These are phyloP conservation scores for Penicillium sp. DNA, from an alignment of 2,329 filamentous ascomycete genomes.

Conservation along the genomic window DNA sequence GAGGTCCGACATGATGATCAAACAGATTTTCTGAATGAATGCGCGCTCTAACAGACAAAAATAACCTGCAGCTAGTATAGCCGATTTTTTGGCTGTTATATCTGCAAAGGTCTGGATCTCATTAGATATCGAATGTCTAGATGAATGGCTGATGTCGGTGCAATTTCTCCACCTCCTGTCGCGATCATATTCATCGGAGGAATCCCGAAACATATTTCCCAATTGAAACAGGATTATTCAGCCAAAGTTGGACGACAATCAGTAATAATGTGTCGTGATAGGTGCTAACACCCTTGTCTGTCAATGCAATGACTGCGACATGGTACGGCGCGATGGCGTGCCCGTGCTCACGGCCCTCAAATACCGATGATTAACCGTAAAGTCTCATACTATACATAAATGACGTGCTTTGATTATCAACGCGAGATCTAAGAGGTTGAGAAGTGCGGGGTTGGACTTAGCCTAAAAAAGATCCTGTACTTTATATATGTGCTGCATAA, in stretches of 20 bases:
- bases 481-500: slow-evolving; percentile 8
- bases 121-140: not conserved
- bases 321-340: slow-evolving; percentile 26
- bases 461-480: not conserved
- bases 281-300: not conserved
- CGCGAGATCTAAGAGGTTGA: not conserved
- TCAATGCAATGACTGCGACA: slow-evolving; percentile 8
- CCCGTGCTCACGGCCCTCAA: slow-evolving; percentile 5
- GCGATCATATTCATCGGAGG: slow-evolving; percentile 14
- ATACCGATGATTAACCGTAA: slow-evolving; percentile 6
- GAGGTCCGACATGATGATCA: slow-evolving; percentile 17
- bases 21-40: not conserved
- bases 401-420: slow-evolving; percentile 26
- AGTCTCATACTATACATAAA: slow-evolving; percentile 3
- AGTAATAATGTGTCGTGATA: not conserved
- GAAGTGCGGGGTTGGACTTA: slow-evolving; percentile 15
- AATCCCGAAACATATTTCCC: not conserved
- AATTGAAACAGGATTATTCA: not conserved
- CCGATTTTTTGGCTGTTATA: slow-evolving; percentile 1
- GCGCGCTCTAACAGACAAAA: not conserved
- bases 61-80: not conserved
- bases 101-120: not conserved
- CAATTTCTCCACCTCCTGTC: slow-evolving; percentile 19
- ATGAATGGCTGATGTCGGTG: not conserved
- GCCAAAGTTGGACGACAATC: not conserved